Percentiles rank a stretch among this genome's conserved stretches.
phyloP scores from a whole-genome alignment of 441 rosid species.

The Populus hybrid region DNA sequence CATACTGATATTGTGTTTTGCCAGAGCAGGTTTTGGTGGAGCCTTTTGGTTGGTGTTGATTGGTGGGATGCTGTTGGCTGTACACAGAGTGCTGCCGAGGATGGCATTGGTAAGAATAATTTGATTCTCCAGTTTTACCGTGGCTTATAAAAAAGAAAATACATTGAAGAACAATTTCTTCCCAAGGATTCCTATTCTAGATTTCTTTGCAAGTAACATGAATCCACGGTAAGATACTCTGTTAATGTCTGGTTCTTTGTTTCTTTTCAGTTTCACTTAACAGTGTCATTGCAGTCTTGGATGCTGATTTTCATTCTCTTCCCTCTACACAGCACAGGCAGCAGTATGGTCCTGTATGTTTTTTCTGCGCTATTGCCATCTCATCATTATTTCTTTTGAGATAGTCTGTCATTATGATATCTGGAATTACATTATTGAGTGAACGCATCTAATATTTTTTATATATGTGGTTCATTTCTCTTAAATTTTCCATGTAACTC shows the following conservation, averaged over 20 bases:
- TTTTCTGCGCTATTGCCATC: conserved; percentile 25
- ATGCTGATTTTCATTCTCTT: conserved; percentile 98
- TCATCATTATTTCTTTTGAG: conserved; percentile 2
- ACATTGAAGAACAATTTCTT: neutral
- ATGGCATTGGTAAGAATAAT: conserved; percentile 72
- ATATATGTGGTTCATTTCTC: neutral
- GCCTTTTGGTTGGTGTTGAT: conserved; percentile 99
- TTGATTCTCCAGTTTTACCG: neutral
- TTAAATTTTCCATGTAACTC: neutral
- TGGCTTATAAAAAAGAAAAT: neutral
- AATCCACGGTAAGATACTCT: neutral
- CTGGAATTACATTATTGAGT: neutral
- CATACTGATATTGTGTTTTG: conserved; percentile 17
- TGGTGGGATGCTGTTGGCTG: conserved; percentile 99
- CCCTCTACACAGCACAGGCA: conserved; percentile 93
- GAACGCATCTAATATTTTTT: neutral
- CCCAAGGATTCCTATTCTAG: neutral
- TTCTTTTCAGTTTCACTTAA: conserved; percentile 79
- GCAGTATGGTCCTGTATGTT: conserved; percentile 98
- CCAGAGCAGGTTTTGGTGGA: conserved; percentile 97
- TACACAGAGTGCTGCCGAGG: conserved; percentile 99
- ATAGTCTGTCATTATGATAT: conserved; percentile 2
- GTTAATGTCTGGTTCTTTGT: conserved; percentile 17
- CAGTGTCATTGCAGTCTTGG: conserved; percentile 98
- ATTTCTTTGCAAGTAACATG: neutral